A percentile compares a stretch with the other conserved stretches of the same genome.
Conservation (phyloP, 257 asterid species). For the Nicotiana sylvestris region DNA sequence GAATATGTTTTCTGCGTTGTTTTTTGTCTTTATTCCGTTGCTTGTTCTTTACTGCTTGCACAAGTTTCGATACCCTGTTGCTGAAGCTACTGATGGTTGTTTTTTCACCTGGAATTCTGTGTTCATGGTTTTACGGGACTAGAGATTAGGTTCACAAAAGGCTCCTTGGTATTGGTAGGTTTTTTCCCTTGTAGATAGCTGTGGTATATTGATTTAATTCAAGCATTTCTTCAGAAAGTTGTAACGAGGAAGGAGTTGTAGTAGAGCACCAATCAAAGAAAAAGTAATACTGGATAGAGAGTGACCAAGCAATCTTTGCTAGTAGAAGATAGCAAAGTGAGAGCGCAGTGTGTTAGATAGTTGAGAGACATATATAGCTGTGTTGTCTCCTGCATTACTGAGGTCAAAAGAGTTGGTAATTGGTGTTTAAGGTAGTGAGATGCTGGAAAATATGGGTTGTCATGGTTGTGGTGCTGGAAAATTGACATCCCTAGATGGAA, state of each 20-base stretch:
- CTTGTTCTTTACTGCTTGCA: neutral
- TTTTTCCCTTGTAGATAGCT: neutral
- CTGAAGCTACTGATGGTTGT: neutral
- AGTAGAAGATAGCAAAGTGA: neutral
- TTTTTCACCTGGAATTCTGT: neutral
- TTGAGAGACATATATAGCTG: neutral
- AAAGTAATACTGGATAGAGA: neutral
- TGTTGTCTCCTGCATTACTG: neutral
- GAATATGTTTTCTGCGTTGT: neutral
- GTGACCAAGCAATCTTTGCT: neutral
- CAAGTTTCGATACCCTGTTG: neutral
- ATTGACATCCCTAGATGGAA: neutral
- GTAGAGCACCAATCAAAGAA: neutral
- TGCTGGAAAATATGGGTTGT: neutral
- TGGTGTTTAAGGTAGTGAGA: neutral
- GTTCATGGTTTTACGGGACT: neutral
- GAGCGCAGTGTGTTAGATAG: neutral
- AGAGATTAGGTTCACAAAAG: neutral
- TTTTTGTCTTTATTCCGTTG: neutral
- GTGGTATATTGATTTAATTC: neutral
- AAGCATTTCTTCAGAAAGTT: neutral
- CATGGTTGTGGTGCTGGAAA: neutral
- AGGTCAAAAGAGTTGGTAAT: conserved; percentile 1
- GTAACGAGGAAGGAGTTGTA: neutral
- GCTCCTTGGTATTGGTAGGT: neutral